A percentile compares a stretch with the other conserved stretches of the same genome.
Conservation (phyloP, 768 basidiomycete species). For the Collybia nuda region DNA sequence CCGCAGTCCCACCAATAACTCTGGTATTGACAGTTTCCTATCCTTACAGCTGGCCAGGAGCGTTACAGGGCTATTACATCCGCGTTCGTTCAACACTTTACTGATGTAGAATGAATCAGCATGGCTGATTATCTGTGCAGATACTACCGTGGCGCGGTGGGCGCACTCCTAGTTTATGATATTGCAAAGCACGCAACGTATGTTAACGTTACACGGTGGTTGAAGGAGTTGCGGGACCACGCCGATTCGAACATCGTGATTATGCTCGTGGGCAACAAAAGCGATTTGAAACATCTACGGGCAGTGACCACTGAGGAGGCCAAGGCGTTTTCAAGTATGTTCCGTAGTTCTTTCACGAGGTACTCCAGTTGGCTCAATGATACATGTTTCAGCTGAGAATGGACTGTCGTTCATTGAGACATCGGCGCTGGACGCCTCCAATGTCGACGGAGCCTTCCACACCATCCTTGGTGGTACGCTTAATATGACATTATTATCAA, state of each 20-base stretch:
- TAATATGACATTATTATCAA: not conserved
- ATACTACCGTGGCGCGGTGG: slow-evolving; percentile 97
- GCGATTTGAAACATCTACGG: slow-evolving; percentile 95
- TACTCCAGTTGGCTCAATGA: not conserved
- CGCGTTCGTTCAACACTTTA: slow-evolving; percentile 56
- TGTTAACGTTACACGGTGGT: slow-evolving; percentile 91
- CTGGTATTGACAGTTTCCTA: slow-evolving; percentile 3
- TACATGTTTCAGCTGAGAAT: slow-evolving; percentile 68
- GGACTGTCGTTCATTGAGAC: slow-evolving; percentile 96
- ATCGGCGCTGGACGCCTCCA: slow-evolving; percentile 98
- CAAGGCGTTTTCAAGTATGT: slow-evolving; percentile 83
- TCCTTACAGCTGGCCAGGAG: slow-evolving; percentile 84
- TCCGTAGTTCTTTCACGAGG: not conserved
- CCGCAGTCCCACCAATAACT: not conserved
- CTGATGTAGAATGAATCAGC: slow-evolving; percentile 1
- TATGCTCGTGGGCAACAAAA: slow-evolving; percentile 98
- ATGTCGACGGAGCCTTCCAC: slow-evolving; percentile 98
- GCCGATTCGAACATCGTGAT: slow-evolving; percentile 93
- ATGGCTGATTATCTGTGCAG: slow-evolving; percentile 34
- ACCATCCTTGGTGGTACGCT: slow-evolving; percentile 84
- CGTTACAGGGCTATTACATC: slow-evolving; percentile 97
- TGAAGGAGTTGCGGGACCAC: slow-evolving; percentile 96
- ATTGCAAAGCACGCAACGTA: slow-evolving; percentile 95
- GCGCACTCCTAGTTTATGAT: slow-evolving; percentile 91
- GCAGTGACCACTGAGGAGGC: slow-evolving; percentile 98